Conservation (phyloP, 371 early-diverging fungal species). For the Choanephora cucurbitarum region DNA sequence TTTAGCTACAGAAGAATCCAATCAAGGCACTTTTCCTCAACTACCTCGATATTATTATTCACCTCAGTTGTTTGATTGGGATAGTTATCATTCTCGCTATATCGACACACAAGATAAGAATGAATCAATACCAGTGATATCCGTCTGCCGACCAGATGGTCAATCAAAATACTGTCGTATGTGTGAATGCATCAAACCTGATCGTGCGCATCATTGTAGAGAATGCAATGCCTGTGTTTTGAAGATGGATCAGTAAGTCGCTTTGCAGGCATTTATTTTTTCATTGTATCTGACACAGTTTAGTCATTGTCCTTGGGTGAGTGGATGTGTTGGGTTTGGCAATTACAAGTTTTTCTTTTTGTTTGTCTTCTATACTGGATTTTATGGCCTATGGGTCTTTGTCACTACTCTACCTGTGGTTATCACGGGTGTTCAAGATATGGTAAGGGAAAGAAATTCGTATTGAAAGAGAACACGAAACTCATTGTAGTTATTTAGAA, state of each 20-base stretch:
- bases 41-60: conserved; percentile 37
- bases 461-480: neutral
- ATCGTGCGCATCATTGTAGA: conserved; percentile 65
- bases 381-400: conserved; percentile 50
- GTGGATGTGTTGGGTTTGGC: conserved; percentile 60
- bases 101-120: conserved; percentile 5
- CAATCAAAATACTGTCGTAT: conserved; percentile 54
- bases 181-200: conserved; percentile 61
- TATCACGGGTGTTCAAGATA: conserved; percentile 27
- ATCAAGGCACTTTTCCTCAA: conserved; percentile 8
- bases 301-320: conserved; percentile 70
- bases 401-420: conserved; percentile 41
- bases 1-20: conserved; percentile 6
- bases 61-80: conserved; percentile 27
- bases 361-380: conserved; percentile 54
- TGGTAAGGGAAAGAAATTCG: conserved; percentile 31
- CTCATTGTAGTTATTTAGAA: conserved; percentile 9
- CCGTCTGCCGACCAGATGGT: conserved; percentile 52
- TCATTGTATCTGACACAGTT: neutral
- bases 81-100: conserved; percentile 16
- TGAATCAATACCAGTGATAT: conserved; percentile 38
- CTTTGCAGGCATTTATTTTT: too few species aligned
- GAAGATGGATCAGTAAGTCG: conserved; percentile 69
- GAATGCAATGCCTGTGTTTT: conserved; percentile 65
- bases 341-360: conserved; percentile 67